A percentile compares a stretch with the other conserved stretches of the same genome.
Evolutionary conservation across 345 rosid species (phyloP).

Genomic region (Heritiera fomes): DNA sequence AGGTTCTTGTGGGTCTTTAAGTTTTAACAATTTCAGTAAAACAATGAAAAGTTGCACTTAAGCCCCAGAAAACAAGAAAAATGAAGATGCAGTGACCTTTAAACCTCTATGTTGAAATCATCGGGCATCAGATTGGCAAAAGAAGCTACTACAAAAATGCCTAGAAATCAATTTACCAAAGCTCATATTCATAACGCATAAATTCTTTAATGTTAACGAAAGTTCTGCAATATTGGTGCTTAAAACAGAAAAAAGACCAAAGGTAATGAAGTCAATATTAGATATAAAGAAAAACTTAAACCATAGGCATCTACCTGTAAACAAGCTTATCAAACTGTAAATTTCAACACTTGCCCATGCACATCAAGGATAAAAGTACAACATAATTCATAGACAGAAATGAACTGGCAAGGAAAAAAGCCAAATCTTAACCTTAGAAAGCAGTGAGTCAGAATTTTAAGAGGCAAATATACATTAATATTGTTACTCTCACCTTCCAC

Average conservation of each 20-base stretch:
- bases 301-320: neutral
- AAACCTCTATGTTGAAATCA: neutral
- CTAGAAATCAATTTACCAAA: neutral
- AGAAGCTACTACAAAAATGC: neutral
- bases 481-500: neutral
- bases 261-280: neutral
- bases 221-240: neutral
- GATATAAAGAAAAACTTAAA: neutral
- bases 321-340: neutral
- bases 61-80: neutral
- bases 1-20: neutral
- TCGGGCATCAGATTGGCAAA: neutral
- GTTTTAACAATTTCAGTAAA: neutral
- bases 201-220: no score
- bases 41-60: neutral
- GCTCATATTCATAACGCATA: no score
- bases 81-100: neutral
- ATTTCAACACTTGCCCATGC: neutral
- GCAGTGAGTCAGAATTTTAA: neutral
- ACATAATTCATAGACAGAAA: neutral
- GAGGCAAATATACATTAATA: neutral
- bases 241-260: neutral
- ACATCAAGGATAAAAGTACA: neutral
- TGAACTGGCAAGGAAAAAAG: neutral
- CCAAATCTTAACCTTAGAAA: neutral